Evolutionary conservation across 2,329 filamentous ascomycete species (phyloP).

Genomic region (Cladosporium cucumerinum): DNA sequence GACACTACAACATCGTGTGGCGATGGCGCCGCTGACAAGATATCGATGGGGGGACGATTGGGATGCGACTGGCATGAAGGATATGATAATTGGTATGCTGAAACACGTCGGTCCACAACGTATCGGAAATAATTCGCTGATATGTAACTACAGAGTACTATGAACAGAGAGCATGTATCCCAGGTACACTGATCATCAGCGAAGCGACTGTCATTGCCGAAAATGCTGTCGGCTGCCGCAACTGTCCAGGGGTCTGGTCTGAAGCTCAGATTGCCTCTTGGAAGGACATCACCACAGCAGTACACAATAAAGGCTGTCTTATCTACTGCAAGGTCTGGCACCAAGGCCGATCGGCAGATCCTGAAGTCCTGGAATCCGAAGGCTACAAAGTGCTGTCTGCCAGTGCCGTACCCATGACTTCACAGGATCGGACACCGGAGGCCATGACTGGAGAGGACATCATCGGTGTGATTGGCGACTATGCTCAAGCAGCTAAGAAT

Average conservation of each 20-base stretch:
- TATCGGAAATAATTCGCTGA: slow-evolving; percentile 24
- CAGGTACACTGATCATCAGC: slow-evolving; percentile 34
- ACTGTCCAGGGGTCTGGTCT: slow-evolving; percentile 32
- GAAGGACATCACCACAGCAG: slow-evolving; percentile 50
- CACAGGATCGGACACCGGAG: slow-evolving; percentile 18
- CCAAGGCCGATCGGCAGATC: slow-evolving; percentile 47
- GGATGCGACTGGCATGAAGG: neutral
- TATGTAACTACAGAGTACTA: slow-evolving; percentile 33
- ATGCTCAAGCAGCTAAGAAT: slow-evolving; percentile 46
- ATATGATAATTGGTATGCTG: slow-evolving; percentile 17
- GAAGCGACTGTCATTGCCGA: slow-evolving; percentile 37
- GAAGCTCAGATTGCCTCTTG: slow-evolving; percentile 47
- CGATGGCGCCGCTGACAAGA: slow-evolving; percentile 57
- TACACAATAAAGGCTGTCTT: slow-evolving; percentile 50
- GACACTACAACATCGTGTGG: slow-evolving; percentile 47
- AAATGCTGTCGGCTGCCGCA: slow-evolving; percentile 29
- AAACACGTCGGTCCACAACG: slow-evolving; percentile 34
- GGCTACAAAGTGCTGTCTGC: slow-evolving; percentile 29
- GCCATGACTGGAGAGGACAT: slow-evolving; percentile 47
- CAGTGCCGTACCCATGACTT: slow-evolving; percentile 31
- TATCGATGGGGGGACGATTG: slow-evolving; percentile 44
- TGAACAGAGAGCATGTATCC: slow-evolving; percentile 29
- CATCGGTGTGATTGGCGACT: slow-evolving; percentile 40
- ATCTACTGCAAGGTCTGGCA: slow-evolving; percentile 49
- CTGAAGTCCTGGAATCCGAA: slow-evolving; percentile 27